Base-by-base conservation (phyloP, 2,329 filamentous ascomycete species). In the Hymenoscyphus fructigenus region DNA sequence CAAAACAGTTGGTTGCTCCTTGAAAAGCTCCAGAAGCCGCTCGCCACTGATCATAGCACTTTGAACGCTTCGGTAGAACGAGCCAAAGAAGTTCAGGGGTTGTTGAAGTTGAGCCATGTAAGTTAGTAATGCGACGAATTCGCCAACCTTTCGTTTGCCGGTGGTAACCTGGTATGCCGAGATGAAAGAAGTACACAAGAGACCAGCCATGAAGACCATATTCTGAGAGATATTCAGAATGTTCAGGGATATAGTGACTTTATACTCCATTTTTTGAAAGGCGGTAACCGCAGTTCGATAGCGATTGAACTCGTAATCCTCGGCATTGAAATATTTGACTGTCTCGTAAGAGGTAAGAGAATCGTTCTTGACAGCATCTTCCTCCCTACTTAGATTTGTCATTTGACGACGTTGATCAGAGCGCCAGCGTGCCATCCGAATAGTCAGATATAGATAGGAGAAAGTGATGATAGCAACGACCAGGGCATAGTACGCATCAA, bases 301-400 rank as follows among this genome's bases (percentile, higher is more conserved):
- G 28, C 91, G 85, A 59, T 83, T 80, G 70, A 92, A 93, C 74
- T 95, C 91, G 74, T 91, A 93, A 1, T 85, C 82, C 74, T 94
- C 91, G 7, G 91, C 91, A 71, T 94, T 94, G 82, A 95, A 95
- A 74, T 94, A 94, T 76, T 94, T 95, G 75, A 94, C 91, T 1
- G 91, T 94, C 80, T 99, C 95, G 77, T 98, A 99, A n/a, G 93
- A 96, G 67, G 95, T 93, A 81, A 99, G 95, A 0, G 95, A 98
- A 77, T 99, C 95, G 75, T 97, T 98, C 79, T 98, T 98, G 71
- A 98, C 93, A 6, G 95, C 95, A 78, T 97, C 94, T 78, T 97
- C 93, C 78, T 97, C 93, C 68, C 95, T 86, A 71, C 95, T 93
- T 15, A 93, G 92, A 75, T 97, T 98, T 60, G 94, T 94, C 90